Conservation (phyloP, 176 grass and related monocot genomes). For the Oryza meridionalis region DNA sequence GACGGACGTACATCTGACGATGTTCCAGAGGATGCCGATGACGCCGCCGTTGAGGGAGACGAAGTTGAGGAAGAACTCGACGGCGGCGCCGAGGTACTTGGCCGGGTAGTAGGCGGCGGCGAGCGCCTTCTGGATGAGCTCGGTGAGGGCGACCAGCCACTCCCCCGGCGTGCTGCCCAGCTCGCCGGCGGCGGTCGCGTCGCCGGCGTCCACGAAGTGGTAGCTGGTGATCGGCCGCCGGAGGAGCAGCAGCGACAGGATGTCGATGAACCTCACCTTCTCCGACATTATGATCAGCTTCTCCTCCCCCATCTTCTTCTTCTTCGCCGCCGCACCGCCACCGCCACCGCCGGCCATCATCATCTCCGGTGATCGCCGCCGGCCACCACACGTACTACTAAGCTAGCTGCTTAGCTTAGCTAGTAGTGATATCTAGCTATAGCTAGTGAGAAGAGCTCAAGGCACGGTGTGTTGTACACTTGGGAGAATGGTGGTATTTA, state of each 20-base stretch:
- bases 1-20: constrained; percentile 33
- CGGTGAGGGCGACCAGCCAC: constrained; percentile 40
- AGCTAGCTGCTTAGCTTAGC: neutral
- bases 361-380: constrained; percentile 19
- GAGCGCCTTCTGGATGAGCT: constrained; percentile 52
- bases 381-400: neutral
- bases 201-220: constrained; percentile 46
- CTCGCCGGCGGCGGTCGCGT: constrained; percentile 11
- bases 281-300: constrained; percentile 58
- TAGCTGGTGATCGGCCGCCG: constrained; percentile 48
- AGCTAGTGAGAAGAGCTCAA: constrained; percentile 23
- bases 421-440: neutral
- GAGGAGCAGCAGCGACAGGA: constrained; percentile 58
- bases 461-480: constrained; percentile 3
- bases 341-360: neutral
- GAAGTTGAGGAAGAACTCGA: constrained; percentile 68
- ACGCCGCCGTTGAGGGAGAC: constrained; percentile 63
- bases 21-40: constrained; percentile 52
- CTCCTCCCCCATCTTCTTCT: constrained; percentile 48
- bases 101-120: constrained; percentile 26
- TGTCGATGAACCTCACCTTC: constrained; percentile 58
- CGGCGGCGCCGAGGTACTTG: constrained; percentile 24
- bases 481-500: constrained; percentile 33
- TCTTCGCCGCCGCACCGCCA: neutral
- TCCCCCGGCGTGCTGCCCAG: constrained; percentile 36